These are phyloP conservation scores for Theobroma cacao DNA, from an alignment of 345 rosid species.

Conservation along the genomic window DNA sequence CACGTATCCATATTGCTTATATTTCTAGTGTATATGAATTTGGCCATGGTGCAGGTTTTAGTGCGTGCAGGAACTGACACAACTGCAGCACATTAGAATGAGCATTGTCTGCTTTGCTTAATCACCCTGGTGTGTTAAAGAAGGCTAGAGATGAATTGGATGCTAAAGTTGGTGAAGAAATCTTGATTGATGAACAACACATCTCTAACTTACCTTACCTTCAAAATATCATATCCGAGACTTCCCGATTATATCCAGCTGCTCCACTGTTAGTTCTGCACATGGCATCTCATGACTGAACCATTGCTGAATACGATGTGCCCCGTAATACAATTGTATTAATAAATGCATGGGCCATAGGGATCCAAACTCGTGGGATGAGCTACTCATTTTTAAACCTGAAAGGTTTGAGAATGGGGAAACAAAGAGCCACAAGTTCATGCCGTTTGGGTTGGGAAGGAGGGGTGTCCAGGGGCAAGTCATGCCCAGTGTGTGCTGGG, in stretches of 20 bases:
- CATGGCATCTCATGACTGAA: background rate
- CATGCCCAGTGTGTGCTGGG: slow-evolving; percentile 28
- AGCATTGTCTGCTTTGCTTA: background rate
- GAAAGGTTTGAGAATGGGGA: background rate
- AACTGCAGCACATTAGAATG: background rate
- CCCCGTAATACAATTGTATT: background rate
- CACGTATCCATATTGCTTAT: too few species aligned
- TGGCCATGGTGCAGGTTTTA: background rate
- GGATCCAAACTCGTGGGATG: background rate
- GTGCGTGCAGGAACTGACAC: background rate
- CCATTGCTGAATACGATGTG: background rate
- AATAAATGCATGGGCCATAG: background rate
- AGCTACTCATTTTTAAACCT: background rate
- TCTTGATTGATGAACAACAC: background rate
- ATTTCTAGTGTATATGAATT: too few species aligned
- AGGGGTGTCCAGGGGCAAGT: slow-evolving; percentile 48
- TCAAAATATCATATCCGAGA: slow-evolving; percentile 18
- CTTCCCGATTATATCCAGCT: slow-evolving; percentile 1
- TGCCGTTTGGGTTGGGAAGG: slow-evolving; percentile 48
- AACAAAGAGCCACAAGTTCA: slow-evolving; percentile 18
- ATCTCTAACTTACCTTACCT: slow-evolving; percentile 13
- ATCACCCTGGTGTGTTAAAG: background rate
- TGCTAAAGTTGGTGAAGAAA: background rate
- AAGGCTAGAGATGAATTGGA: background rate
- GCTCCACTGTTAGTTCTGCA: background rate